Base-by-base conservation (phyloP, 2,329 filamentous ascomycete species). In the Fusarium papillatum region DNA sequence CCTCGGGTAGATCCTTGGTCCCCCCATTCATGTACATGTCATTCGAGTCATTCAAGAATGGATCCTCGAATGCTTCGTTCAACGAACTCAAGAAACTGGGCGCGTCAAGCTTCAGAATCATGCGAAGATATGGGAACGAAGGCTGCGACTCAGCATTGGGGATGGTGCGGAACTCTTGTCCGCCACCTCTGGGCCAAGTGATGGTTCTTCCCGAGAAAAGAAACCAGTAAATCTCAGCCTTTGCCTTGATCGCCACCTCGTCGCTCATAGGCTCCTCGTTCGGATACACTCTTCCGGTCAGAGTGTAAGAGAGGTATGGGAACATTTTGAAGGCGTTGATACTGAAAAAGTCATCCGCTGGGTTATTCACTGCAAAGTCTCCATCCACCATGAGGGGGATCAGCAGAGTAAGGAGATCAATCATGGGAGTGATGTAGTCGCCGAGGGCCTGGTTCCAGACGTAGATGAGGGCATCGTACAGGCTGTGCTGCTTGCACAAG, bases 1-100 rank as follows among this genome's bases (percentile, higher is more conserved):
- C 91, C 80, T 94, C 91, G 0, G 90, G 87, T 68, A 92, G 80
- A 66, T 92, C 89, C 69, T 83, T 78, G 76, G 76, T 87, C 75
- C 66, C 86, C 61, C 89, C 90, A 74, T 90, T 93, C 66, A 88
- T 85, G 19, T 77, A 66, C 34, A 90, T 90, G 61, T 95, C 92
- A 4, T 91, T 89, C 10, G 92, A 90, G 74, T 96, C 94, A 79
- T 99, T 99, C 67, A 99, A 86, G 78, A 98, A 99, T 0, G 93
- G 89, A 80, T 99, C 96, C 82, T 99, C 97, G 78, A 99, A 99
- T 1, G 96, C 97, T 83, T 99, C 97, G 78, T 99, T 99, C 48
- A 99, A 86, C 79, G 96, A 95, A 82, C 96, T 98, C 85, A 99
- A 90, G 78, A 98, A 98, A 82, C 95, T 98, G 2, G 95, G 92